Percentiles rank a stretch among this genome's conserved stretches.
Evolutionary conservation across 495 filamentous ascomycete species (phyloP).

Genomic region (Penicillium silybi): DNA sequence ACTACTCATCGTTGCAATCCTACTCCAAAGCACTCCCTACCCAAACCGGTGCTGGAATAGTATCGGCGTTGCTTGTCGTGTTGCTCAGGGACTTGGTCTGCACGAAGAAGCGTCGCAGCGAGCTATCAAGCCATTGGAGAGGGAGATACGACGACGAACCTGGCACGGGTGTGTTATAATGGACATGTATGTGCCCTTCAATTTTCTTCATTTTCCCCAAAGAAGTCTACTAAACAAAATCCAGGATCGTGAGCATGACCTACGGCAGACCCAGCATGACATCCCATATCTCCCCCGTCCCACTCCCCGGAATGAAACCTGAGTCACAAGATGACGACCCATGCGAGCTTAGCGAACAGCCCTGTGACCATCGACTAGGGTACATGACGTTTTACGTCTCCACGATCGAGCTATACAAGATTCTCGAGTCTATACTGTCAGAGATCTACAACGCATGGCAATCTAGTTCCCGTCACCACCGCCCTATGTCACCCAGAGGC

Average conservation of each 20-base stretch:
- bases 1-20: slow-evolving; percentile 39
- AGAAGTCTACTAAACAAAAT: neutral
- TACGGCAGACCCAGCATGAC: slow-evolving; percentile 46
- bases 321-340: slow-evolving; percentile 14
- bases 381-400: slow-evolving; percentile 37
- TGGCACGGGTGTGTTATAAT: slow-evolving; percentile 50
- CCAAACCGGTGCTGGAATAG: slow-evolving; percentile 46
- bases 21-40: slow-evolving; percentile 45
- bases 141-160: slow-evolving; percentile 40
- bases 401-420: slow-evolving; percentile 40
- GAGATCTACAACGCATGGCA: slow-evolving; percentile 42
- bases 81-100: slow-evolving; percentile 45
- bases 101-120: slow-evolving; percentile 30
- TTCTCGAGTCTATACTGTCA: slow-evolving; percentile 40
- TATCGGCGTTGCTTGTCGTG: slow-evolving; percentile 44
- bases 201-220: neutral
- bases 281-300: slow-evolving; percentile 29
- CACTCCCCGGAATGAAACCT: slow-evolving; percentile 25
- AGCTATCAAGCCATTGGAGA: slow-evolving; percentile 29
- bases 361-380: slow-evolving; percentile 20
- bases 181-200: slow-evolving; percentile 34
- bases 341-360: slow-evolving; percentile 18
- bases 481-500: slow-evolving; percentile 5
- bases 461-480: slow-evolving; percentile 15
- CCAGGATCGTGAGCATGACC: slow-evolving; percentile 47